Percentiles rank a stretch among this genome's conserved stretches.
phyloP scores from a whole-genome alignment of 208 protist genomes.

The Naegleria gruberi region DNA sequence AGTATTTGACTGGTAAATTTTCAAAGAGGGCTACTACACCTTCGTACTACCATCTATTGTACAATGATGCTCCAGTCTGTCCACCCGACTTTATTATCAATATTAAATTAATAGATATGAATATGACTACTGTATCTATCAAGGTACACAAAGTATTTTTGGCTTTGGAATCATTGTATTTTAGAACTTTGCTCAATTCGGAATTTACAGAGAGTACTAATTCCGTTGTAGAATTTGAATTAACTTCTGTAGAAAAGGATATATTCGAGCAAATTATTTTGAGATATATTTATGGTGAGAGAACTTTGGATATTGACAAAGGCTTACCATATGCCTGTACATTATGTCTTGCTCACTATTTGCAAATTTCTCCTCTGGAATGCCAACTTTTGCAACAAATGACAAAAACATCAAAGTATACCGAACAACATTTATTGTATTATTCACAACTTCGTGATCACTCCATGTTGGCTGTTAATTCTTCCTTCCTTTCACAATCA shows the following conservation, averaged over 20 bases:
- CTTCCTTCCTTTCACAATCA: neutral
- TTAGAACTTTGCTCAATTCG: neutral
- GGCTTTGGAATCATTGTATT: neutral
- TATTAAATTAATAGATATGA: neutral
- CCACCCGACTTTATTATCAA: neutral
- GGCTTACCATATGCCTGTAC: neutral
- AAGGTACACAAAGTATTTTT: neutral
- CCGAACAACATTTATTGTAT: neutral
- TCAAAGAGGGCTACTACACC: neutral
- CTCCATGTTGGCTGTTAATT: neutral
- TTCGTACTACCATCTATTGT: neutral
- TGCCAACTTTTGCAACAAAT: neutral
- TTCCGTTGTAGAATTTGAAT: neutral
- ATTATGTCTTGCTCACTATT: neutral
- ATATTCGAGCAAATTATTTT: neutral
- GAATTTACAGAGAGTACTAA: neutral
- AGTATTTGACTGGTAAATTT: neutral
- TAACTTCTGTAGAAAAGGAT: neutral
- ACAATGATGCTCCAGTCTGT: neutral
- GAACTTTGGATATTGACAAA: neutral
- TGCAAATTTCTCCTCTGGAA: neutral
- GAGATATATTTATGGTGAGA: constrained; percentile 8
- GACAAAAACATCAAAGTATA: neutral
- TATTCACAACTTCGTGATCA: neutral
- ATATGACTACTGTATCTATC: neutral